phyloP scores from a whole-genome alignment of 352 stramenopile species.

The Pythium dissimile region DNA sequence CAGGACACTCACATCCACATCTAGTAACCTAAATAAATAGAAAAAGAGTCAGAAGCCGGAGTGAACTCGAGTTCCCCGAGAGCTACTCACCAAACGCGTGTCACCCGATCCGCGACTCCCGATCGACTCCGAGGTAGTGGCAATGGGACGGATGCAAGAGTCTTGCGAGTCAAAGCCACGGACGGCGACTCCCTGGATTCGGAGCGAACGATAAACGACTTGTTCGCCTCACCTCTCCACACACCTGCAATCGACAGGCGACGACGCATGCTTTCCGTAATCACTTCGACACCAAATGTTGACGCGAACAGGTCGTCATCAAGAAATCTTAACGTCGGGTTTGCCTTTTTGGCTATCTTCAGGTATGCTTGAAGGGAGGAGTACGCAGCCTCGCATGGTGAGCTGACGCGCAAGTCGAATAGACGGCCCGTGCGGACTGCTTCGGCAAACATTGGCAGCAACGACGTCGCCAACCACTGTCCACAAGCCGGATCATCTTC shows the following conservation, averaged over 20 bases:
- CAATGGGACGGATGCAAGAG: constrained; percentile 17
- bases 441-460: constrained; percentile 70
- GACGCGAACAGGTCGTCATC: constrained; percentile 72
- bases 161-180: constrained; percentile 24
- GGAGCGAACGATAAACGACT: constrained; percentile 52
- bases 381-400: constrained; percentile 73
- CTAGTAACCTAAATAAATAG: constrained; percentile 45
- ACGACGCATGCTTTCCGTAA: constrained; percentile 66
- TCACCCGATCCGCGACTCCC: constrained; percentile 20
- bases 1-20: constrained; percentile 73
- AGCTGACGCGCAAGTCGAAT: constrained; percentile 55
- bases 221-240: constrained; percentile 55
- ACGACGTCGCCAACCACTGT: constrained; percentile 64
- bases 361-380: constrained; percentile 66
- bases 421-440: constrained; percentile 53
- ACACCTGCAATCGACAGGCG: constrained; percentile 74
- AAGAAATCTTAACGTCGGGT: constrained; percentile 59
- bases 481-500: constrained; percentile 69
- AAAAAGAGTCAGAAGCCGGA: background rate
- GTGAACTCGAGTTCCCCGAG: background rate
- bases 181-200: constrained; percentile 35
- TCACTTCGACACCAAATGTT: constrained; percentile 71
- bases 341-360: constrained; percentile 55
- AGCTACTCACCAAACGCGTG: constrained; percentile 54
- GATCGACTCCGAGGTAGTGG: constrained; percentile 6